Conservation (phyloP, 495 filamentous ascomycete species). For the Daldinia vernicosa region DNA sequence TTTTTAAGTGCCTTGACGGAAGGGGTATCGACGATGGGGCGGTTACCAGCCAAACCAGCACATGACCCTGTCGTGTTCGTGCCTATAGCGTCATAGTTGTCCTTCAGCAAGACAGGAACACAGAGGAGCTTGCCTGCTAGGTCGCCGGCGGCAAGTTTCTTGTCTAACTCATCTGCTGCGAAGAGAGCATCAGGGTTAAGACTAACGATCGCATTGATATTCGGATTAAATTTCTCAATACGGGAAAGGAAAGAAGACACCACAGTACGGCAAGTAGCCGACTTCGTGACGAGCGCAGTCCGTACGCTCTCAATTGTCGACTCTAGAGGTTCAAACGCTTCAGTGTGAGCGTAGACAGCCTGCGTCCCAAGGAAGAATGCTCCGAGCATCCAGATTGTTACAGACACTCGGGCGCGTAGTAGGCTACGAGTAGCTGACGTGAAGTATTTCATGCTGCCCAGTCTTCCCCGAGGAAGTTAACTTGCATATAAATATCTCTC, state of each 20-base stretch:
- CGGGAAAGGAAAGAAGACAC: slow-evolving; percentile 64
- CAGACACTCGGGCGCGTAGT: slow-evolving; percentile 17
- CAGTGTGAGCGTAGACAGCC: slow-evolving; percentile 4
- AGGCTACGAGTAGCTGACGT: slow-evolving; percentile 10
- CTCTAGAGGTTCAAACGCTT: slow-evolving; percentile 60
- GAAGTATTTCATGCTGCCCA: slow-evolving; percentile 25
- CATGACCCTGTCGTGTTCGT: slow-evolving; percentile 66
- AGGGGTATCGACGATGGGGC: slow-evolving; percentile 57
- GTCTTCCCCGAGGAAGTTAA: too few species aligned
- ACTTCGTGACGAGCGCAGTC: slow-evolving; percentile 56
- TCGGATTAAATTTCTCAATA: slow-evolving; percentile 64
- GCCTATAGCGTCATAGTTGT: slow-evolving; percentile 65
- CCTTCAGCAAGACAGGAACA: slow-evolving; percentile 70
- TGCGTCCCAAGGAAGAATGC: slow-evolving; percentile 8
- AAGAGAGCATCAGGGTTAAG: slow-evolving; percentile 61
- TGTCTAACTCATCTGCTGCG: slow-evolving; percentile 60
- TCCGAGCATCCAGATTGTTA: slow-evolving; percentile 18
- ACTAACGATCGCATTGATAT: slow-evolving; percentile 65
- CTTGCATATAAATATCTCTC: slow-evolving; percentile 1
- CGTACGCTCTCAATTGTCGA: slow-evolving; percentile 66
- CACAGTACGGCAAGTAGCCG: slow-evolving; percentile 61
- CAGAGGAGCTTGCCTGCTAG: slow-evolving; percentile 60
- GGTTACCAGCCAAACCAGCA: slow-evolving; percentile 55
- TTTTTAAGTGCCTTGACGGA: slow-evolving; percentile 59
- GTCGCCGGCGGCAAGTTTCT: slow-evolving; percentile 54